These are phyloP conservation scores for Amanita pseudoporphyria DNA, from an alignment of 768 basidiomycete genomes.

Conservation along the genomic window DNA sequence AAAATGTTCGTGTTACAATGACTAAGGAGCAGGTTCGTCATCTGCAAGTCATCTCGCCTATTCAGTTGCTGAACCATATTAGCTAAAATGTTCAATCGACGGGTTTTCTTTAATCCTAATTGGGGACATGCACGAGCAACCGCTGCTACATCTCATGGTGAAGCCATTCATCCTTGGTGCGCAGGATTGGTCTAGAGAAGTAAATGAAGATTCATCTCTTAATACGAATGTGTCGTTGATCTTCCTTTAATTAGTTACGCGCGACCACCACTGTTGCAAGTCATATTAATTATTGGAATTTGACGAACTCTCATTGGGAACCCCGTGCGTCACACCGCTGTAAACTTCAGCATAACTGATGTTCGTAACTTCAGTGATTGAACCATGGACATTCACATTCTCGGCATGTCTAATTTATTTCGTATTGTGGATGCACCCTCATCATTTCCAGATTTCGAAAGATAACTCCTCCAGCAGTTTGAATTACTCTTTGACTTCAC, in stretches of 20 bases:
- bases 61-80: not conserved
- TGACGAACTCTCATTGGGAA: conserved; percentile 98
- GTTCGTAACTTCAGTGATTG: conserved; percentile 54
- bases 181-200: conserved; percentile 92
- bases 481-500: conserved; percentile 55
- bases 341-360: not conserved
- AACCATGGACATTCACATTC: conserved; percentile 88
- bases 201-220: conserved; percentile 21
- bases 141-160: conserved; percentile 81
- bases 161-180: conserved; percentile 76
- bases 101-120: conserved; percentile 92
- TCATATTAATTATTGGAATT: conserved; percentile 91
- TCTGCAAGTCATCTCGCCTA: not conserved
- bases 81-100: conserved; percentile 83
- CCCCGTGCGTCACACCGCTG: conserved; percentile 46
- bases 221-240: not conserved
- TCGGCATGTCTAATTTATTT: conserved; percentile 31
- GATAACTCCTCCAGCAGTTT: conserved; percentile 41
- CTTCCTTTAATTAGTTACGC: conserved; percentile 48
- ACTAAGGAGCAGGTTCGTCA: conserved; percentile 72
- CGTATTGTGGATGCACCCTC: not conserved
- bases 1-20: conserved; percentile 37
- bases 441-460: conserved; percentile 37
- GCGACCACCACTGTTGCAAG: conserved; percentile 75
- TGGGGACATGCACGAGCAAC: conserved; percentile 91